Evolutionary conservation across 164 flowering plant species (phyloP).

Genomic region (Vitis amurensis): DNA sequence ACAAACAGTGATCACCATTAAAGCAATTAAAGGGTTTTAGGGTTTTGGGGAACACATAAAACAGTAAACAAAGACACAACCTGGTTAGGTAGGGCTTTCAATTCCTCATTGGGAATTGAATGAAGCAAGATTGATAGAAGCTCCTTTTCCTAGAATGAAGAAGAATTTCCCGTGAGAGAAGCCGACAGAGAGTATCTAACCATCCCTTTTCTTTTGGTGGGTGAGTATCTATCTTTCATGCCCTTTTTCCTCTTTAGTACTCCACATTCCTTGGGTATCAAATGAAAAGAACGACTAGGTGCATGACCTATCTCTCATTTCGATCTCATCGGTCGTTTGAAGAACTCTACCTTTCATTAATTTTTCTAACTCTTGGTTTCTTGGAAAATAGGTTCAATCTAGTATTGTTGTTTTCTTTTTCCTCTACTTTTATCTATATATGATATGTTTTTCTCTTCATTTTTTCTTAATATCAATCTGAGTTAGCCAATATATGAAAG

Average conservation of each 20-base stretch:
- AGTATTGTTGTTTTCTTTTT: too few species aligned
- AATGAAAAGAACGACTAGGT: not conserved
- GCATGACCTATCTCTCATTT: not conserved
- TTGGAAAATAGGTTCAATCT: not conserved
- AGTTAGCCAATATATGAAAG: too few species aligned
- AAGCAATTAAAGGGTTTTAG: constrained; percentile 14
- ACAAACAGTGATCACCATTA: constrained; percentile 2
- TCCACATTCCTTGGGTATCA: constrained; percentile 17
- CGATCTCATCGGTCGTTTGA: not conserved
- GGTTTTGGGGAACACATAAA: constrained; percentile 18
- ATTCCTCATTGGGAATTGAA: constrained; percentile 21
- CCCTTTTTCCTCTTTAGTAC: constrained; percentile 26
- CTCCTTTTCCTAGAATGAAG: constrained; percentile 16
- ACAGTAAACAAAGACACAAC: not conserved
- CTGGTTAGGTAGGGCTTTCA: constrained; percentile 1
- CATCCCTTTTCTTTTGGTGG: too few species aligned
- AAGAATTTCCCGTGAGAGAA: constrained; percentile 25
- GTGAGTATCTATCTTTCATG: constrained; percentile 13
- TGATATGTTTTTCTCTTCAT: too few species aligned
- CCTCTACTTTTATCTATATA: too few species aligned
- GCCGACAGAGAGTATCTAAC: constrained; percentile 53
- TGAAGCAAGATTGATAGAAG: constrained; percentile 13
- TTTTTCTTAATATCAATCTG: too few species aligned
- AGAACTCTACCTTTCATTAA: not conserved
- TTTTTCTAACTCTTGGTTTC: not conserved